Base-by-base conservation (phyloP, 1,139 yeast genomes). In the Diutina neorugosa region DNA sequence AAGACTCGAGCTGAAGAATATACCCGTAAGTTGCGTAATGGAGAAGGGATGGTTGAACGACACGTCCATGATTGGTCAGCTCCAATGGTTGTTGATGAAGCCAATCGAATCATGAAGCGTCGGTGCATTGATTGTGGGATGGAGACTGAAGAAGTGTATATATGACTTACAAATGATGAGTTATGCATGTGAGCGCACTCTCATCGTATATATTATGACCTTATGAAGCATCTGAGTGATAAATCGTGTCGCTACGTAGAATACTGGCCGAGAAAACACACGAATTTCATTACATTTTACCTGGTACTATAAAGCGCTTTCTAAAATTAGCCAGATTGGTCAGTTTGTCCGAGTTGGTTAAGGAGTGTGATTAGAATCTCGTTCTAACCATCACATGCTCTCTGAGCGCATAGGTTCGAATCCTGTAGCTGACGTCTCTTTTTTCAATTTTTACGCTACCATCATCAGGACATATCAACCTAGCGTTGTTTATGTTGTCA, bases 1-100 rank as follows among this genome's bases (percentile, higher is more conserved):
- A 85, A 86, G 61, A 87, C 97, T 2, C 74, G 98, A 61, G 98
- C 98, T 0, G 96, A 91, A 64, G 96, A 91, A 61, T 84, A 79
- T 63, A 90, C 96, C 1, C 73, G 86, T 55, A 79, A 82, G 61
- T 64, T 86, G 46, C 69, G 88, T 52, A 79, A 82, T 54, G 84
- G 84, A 0, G 70, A 71, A 54, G 73, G 76, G 3, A 57, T 74
- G 50, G 76, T 74, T 5, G 77, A 73, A 46, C 62, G 73, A 20
- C 98, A 93, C 64, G 76, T 71, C 7, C 98, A 93, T 64, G 83
- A 82, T 50, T 93, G 96, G 89, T 78, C 85, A 20, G 81, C 79
- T 0, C 81, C 86, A 0, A 65, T 78, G 64, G 58, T 59, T 9
- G 70, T 56, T 65, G 62, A 56, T 57, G 73, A 62, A 57, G 75